Conservation (phyloP, 345 rosid genomes). For the Adansonia digitata region DNA sequence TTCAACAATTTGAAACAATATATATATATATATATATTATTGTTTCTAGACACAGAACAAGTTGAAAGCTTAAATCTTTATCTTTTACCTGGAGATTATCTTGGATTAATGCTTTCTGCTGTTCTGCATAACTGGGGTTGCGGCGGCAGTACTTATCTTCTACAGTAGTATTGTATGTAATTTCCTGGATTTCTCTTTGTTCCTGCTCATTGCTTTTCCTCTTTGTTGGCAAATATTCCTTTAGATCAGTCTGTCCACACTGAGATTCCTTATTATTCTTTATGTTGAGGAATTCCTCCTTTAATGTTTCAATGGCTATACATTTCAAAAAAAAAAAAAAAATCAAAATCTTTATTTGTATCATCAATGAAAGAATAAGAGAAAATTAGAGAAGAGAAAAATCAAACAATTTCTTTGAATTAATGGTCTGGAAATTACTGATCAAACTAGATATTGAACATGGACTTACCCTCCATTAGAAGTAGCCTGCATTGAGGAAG, state of each 20-base stretch:
- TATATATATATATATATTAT: not conserved
- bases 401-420: not conserved
- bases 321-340: not conserved
- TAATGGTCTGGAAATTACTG: too few species aligned
- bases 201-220: conserved; percentile 3
- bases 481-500: conserved; percentile 23
- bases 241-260: too few species aligned
- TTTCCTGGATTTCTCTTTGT: not conserved
- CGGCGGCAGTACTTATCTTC: too few species aligned
- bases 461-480: conserved; percentile 20
- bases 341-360: too few species aligned
- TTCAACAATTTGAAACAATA: not conserved
- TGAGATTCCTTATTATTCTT: too few species aligned
- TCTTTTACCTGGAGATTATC: conserved; percentile 1
- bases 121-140: not conserved
- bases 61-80: not conserved
- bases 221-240: conserved; percentile 9
- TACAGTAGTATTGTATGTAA: not conserved
- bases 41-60: too few species aligned
- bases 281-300: conserved; percentile 12
- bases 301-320: conserved; percentile 22
- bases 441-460: not conserved
- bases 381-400: not conserved
- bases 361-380: too few species aligned
- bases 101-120: not conserved